phyloP scores from a whole-genome alignment of 495 filamentous ascomycete species.

The Aspergillus coremiiformis region DNA sequence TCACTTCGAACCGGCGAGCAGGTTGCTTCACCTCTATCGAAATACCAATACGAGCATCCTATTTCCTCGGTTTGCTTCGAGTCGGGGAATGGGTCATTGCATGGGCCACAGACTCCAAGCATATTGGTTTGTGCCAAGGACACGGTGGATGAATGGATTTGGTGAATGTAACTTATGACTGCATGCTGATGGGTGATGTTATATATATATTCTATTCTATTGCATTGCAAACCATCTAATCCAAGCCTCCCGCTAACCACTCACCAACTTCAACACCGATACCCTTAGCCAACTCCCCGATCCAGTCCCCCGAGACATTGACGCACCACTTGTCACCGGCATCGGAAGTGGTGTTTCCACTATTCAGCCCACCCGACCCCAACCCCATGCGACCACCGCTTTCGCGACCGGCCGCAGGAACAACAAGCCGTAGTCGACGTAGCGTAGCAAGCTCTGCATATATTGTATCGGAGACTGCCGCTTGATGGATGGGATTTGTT shows the following conservation, averaged over 20 bases:
- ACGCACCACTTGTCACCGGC: conserved; percentile 42
- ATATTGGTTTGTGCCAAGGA: conserved; percentile 29
- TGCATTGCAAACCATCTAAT: conserved; percentile 16
- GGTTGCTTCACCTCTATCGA: conserved; percentile 27
- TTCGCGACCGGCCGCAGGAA: conserved; percentile 46
- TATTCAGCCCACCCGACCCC: conserved; percentile 24
- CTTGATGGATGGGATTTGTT: conserved; percentile 40
- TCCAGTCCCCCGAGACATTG: conserved; percentile 43
- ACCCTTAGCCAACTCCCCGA: conserved; percentile 40
- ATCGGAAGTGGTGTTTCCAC: conserved; percentile 35
- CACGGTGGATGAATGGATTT: conserved; percentile 34
- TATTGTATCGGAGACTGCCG: conserved; percentile 51
- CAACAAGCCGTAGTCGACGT: conserved; percentile 66
- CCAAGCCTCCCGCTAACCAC: conserved; percentile 41
- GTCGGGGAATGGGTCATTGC: conserved; percentile 15
- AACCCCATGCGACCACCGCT: conserved; percentile 20
- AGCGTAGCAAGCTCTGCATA: conserved; percentile 73
- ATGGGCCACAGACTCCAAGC: conserved; percentile 30
- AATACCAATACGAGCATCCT: conserved; percentile 19
- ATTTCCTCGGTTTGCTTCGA: conserved; percentile 35
- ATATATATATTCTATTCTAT: conserved; percentile 6
- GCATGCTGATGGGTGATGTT: neutral
- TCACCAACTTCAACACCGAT: conserved; percentile 44
- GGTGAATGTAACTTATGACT: conserved; percentile 15
- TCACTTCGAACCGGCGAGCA: conserved; percentile 30